These are phyloP conservation scores for Thecaphora thlaspeos DNA, from an alignment of 1,284 basidiomycete species.

Conservation along the genomic window DNA sequence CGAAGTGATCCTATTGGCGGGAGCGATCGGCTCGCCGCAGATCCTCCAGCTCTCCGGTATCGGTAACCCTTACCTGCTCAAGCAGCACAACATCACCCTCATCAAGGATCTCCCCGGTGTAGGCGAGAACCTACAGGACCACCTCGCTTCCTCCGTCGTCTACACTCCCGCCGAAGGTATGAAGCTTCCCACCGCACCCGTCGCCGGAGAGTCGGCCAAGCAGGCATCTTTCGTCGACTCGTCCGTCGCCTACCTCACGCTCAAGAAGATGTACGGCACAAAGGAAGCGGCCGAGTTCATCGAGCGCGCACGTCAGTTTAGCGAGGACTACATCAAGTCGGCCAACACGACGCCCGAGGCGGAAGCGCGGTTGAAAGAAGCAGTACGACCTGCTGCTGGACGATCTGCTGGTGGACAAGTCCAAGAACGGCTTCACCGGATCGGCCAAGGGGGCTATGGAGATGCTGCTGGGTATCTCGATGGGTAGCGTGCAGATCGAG, in stretches of 20 bases:
- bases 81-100: conserved; percentile 58
- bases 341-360: conserved; percentile 24
- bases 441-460: conserved; percentile 35
- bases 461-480: conserved; percentile 43
- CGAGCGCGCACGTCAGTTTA: conserved; percentile 17
- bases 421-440: conserved; percentile 20
- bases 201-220: conserved; percentile 19
- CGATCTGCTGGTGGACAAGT: conserved; percentile 14
- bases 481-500: conserved; percentile 35
- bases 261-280: conserved; percentile 34
- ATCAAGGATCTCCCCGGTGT: conserved; percentile 62
- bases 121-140: conserved; percentile 64
- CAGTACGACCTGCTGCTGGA: conserved; percentile 35
- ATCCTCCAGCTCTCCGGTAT: conserved; percentile 64
- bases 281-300: conserved; percentile 28
- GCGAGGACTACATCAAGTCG: conserved; percentile 23
- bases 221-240: conserved; percentile 44
- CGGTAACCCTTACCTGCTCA: conserved; percentile 60
- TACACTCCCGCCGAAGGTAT: conserved; percentile 28
- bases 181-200: conserved; percentile 7
- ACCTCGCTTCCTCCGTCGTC: conserved; percentile 45
- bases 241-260: conserved; percentile 41
- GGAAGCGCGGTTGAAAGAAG: conserved; percentile 31
- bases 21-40: conserved; percentile 60
- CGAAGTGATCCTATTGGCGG: conserved; percentile 51